Percentiles rank a stretch among this genome's conserved stretches.
Conservation (phyloP, 106 monocot genomes). For the Platanthera guangdongensis region DNA sequence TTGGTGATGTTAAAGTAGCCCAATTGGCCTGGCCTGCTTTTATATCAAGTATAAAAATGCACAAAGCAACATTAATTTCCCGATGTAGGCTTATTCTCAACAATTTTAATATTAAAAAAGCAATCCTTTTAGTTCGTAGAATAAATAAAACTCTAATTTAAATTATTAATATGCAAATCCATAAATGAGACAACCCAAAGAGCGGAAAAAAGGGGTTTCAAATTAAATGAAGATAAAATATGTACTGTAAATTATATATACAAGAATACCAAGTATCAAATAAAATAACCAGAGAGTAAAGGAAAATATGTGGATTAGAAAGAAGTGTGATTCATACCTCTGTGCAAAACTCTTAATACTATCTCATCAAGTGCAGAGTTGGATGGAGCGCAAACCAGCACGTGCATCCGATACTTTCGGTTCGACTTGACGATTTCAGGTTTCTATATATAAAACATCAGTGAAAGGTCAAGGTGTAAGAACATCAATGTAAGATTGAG, state of each 20-base stretch:
- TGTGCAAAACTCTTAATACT: slow-evolving; percentile 71
- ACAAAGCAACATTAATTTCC: no score
- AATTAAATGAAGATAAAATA: background rate
- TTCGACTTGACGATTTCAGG: slow-evolving; percentile 80
- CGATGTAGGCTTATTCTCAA: no score
- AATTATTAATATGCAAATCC: background rate
- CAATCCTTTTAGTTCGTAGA: background rate
- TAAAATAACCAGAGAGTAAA: background rate
- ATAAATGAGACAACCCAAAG: background rate
- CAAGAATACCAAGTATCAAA: background rate
- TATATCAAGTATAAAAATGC: no score
- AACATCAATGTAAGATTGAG: slow-evolving; percentile 4
- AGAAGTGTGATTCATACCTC: slow-evolving; percentile 37
- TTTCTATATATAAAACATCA: slow-evolving; percentile 37
- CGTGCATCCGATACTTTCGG: slow-evolving; percentile 90
- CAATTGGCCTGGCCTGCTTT: no score
- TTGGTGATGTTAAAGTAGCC: no score
- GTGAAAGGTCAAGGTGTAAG: background rate
- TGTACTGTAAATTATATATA: background rate
- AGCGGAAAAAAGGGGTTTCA: background rate
- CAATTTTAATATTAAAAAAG: background rate
- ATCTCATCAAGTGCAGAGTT: slow-evolving; percentile 99
- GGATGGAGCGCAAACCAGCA: slow-evolving; percentile 98
- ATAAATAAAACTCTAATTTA: background rate
- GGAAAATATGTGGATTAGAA: background rate